Base-by-base conservation (phyloP, 176 grass and related monocot species). In the Oryza meyeriana region DNA sequence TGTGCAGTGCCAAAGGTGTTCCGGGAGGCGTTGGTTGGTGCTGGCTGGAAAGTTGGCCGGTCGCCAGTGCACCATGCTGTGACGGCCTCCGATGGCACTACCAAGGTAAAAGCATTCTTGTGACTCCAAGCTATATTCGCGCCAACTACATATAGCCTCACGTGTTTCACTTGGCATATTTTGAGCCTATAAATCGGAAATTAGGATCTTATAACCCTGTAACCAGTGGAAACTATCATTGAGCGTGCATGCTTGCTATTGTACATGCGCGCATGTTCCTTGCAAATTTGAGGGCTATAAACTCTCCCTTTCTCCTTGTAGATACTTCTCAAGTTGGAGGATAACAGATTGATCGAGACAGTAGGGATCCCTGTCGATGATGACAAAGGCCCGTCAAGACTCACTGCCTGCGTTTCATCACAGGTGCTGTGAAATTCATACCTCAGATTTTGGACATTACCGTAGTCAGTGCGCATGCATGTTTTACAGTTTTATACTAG, bases 321-420 rank as follows among this genome's bases (percentile, higher is more conserved):
- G 95, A 93, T 98, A 91, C 90, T 98, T 74, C 84, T 98, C 57
- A 98, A 95, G 87, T 74, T 98, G 84, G 90, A 95, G 79, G 95
- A 98, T 79, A 95, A 90, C 62, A 91, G 95, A 64, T 67, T 98
- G 88, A 76, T 98, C 13, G 95, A 98, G 90, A 95, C 88, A 2
- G 95, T 98, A 48, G 95, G 92, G 58, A 98, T 98, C 85, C 95
- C 92, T 20, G 86, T 90, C 4, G 79, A 95, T 45, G 88, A 93
- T 34, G 90, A 88, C 55, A 90, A 89, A 79, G 86, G 84, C 47
- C 79, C 88, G 3, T 71, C 92, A 45, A 94, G 92, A 7, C 92
- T 98, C 57, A 95, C 95, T 17, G 92, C 95, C 57, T 98, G 95
- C 29, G 84, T 98, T 68, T 95, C 95, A 26, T 98, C 95, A 12